A percentile compares a stretch with the other conserved stretches of the same genome.
Evolutionary conservation across 495 filamentous ascomycete genomes (phyloP).

Genomic region (Trichoderma virens): DNA sequence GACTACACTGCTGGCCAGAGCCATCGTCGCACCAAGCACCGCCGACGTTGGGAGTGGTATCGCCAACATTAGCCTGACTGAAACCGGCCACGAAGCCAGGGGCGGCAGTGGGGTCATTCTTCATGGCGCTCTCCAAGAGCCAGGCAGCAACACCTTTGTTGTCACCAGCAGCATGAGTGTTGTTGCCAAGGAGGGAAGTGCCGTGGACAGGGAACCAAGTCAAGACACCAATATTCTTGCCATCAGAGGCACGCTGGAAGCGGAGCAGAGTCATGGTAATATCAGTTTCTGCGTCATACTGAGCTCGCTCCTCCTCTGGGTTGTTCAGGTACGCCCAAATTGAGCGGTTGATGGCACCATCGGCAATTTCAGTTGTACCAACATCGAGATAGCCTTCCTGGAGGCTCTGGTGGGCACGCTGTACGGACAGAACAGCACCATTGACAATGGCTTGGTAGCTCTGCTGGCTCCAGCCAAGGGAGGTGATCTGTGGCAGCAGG

Average conservation of each 20-base stretch:
- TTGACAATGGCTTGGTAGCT: constrained; percentile 88
- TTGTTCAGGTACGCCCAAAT: constrained; percentile 85
- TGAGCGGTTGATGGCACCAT: constrained; percentile 83
- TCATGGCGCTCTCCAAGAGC: constrained; percentile 69
- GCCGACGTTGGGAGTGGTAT: constrained; percentile 80
- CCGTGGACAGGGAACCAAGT: constrained; percentile 93
- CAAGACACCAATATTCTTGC: constrained; percentile 67
- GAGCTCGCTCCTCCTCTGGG: constrained; percentile 66
- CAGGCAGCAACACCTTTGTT: constrained; percentile 91
- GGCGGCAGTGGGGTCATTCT: constrained; percentile 33
- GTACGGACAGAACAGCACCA: constrained; percentile 73
- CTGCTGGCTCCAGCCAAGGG: constrained; percentile 75
- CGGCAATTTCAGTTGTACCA: constrained; percentile 39
- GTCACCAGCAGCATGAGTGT: constrained; percentile 86
- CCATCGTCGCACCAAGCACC: constrained; percentile 79
- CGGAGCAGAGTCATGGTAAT: constrained; percentile 78
- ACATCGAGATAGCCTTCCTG: constrained; percentile 46
- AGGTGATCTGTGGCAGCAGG: constrained; percentile 86
- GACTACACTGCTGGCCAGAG: constrained; percentile 54
- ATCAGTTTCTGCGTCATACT: constrained; percentile 62
- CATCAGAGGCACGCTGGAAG: constrained; percentile 55
- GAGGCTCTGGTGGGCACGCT: constrained; percentile 72
- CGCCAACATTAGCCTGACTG: constrained; percentile 88
- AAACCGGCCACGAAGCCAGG: constrained; percentile 80
- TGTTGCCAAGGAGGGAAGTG: constrained; percentile 86